Evolutionary conservation across 139 green algal species (phyloP).

Genomic region (Eudorina sp.): DNA sequence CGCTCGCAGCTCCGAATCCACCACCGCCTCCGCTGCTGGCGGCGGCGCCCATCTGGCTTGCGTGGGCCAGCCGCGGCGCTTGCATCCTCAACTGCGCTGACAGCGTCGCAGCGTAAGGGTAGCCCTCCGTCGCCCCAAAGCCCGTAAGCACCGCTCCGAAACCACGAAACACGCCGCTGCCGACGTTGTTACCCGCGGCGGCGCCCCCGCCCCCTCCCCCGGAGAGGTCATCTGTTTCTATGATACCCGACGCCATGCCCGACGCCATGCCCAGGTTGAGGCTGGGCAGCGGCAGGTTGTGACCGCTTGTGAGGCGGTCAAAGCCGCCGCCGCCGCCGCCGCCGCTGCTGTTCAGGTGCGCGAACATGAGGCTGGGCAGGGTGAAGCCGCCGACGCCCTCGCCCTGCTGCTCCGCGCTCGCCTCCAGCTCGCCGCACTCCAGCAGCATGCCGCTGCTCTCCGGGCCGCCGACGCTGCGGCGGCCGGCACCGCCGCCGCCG

Average conservation of each 20-base stretch:
- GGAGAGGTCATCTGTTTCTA: neutral
- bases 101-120: neutral
- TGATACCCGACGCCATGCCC: constrained; percentile 13
- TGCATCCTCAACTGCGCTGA: neutral
- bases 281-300: constrained; percentile 22
- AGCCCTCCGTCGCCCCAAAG: neutral
- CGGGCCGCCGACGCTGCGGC: neutral
- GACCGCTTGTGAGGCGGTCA: neutral
- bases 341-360: neutral
- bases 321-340: neutral
- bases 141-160: neutral
- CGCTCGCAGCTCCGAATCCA: too few species aligned
- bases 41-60: too few species aligned
- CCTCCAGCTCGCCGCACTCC: neutral
- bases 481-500: neutral
- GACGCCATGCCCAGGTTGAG: constrained; percentile 33
- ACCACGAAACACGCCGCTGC: neutral
- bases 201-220: neutral
- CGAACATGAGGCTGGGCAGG: constrained; percentile 2
- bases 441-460: neutral
- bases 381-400: neutral
- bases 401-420: neutral
- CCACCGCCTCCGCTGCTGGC: too few species aligned
- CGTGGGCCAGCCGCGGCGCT: neutral
- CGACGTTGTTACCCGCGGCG: neutral